A percentile compares a stretch with the other conserved stretches of the same genome.
Evolutionary conservation across 345 rosid genomes (phyloP).

Genomic region (Trapa incisa): DNA sequence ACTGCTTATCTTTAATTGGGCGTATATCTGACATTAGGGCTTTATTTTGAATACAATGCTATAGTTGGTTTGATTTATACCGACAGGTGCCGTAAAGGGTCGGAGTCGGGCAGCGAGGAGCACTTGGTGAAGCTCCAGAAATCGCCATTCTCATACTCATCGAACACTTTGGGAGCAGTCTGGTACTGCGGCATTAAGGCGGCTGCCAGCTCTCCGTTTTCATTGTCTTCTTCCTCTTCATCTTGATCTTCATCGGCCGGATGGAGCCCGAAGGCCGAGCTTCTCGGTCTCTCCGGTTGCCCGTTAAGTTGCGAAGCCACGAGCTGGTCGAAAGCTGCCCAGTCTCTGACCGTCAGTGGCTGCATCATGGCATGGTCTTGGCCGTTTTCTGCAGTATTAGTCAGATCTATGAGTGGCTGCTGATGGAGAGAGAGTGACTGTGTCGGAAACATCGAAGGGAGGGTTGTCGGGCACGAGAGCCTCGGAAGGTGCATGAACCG

Average conservation of each 20-base stretch:
- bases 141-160: conserved; percentile 28
- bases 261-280: conserved; percentile 23
- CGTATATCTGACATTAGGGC: no score
- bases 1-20: neutral
- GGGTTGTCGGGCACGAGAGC: conserved; percentile 41
- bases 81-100: no score
- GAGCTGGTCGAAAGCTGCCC: conserved; percentile 74
- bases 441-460: conserved; percentile 1
- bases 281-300: conserved; percentile 22
- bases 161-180: neutral
- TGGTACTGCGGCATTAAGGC: no score
- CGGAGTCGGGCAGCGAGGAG: conserved; percentile 26
- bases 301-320: conserved; percentile 96
- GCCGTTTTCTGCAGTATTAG: conserved; percentile 11
- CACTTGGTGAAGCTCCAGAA: conserved; percentile 58
- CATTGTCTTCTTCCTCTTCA: neutral
- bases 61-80: no score
- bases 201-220: neutral
- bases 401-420: conserved; percentile 16
- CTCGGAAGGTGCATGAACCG: conserved; percentile 64
- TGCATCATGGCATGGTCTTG: conserved; percentile 14
- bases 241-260: conserved; percentile 15
- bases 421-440: conserved; percentile 5
- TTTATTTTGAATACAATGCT: no score
- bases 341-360: conserved; percentile 32